phyloP scores from a whole-genome alignment of 2,329 filamentous ascomycete genomes.

The Penicillium sp. region DNA sequence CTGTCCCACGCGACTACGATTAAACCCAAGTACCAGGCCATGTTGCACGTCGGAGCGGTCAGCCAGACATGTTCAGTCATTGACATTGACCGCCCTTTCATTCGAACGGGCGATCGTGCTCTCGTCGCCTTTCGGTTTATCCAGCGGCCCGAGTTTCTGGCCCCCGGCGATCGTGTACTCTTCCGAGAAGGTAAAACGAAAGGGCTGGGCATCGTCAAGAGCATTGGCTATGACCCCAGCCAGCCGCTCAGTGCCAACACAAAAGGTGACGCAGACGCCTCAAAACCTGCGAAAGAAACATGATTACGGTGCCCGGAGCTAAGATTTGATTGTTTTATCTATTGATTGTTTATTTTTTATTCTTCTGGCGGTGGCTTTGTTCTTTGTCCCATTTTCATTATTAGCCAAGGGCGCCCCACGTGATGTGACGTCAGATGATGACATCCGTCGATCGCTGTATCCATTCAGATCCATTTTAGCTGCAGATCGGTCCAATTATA shows the following conservation, averaged over 20 bases:
- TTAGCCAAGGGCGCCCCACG: conserved; percentile 8
- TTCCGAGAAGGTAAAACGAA: conserved; percentile 96
- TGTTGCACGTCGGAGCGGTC: conserved; percentile 94
- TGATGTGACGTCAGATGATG: conserved; percentile 26
- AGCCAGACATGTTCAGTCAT: conserved; percentile 96
- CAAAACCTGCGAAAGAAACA: neutral
- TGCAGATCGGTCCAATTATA: conserved; percentile 1
- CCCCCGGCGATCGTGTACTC: conserved; percentile 80
- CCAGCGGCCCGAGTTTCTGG: conserved; percentile 88
- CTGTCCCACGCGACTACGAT: conserved; percentile 96
- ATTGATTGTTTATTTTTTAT: neutral
- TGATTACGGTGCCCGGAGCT: neutral
- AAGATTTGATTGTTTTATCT: neutral
- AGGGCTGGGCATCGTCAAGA: conserved; percentile 90
- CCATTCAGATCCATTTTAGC: conserved; percentile 1
- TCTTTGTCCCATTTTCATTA: neutral
- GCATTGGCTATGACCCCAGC: conserved; percentile 77
- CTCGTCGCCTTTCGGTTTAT: conserved; percentile 93
- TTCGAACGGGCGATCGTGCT: conserved; percentile 91
- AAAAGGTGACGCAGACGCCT: conserved; percentile 5
- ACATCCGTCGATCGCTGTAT: conserved; percentile 4
- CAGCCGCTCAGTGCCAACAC: conserved; percentile 48
- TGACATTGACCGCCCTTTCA: conserved; percentile 93
- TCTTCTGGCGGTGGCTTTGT: neutral
- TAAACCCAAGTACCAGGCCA: conserved; percentile 94